phyloP scores from a whole-genome alignment of 495 filamentous ascomycete species.

The Aspergillus saccharolyticus region DNA sequence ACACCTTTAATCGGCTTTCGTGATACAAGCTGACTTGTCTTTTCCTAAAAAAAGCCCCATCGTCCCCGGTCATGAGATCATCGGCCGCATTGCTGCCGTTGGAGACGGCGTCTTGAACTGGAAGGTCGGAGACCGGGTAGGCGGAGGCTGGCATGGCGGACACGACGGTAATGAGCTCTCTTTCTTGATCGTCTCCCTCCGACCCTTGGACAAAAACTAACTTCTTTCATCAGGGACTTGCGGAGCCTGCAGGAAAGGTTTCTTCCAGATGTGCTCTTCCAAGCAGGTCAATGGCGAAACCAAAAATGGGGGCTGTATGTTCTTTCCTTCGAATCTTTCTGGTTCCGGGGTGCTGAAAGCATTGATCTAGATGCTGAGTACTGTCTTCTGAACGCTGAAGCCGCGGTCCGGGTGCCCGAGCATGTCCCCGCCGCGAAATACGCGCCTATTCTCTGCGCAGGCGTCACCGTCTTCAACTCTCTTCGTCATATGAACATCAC shows the following conservation, averaged over 20 bases:
- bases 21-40: not conserved
- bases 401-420: conserved; percentile 55
- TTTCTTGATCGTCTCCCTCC: not conserved
- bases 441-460: conserved; percentile 67
- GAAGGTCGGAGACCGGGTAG: conserved; percentile 46
- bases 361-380: conserved; percentile 53
- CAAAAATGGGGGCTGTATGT: conserved; percentile 45
- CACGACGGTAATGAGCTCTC: conserved; percentile 26
- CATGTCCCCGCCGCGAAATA: conserved; percentile 53
- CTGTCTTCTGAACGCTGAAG: conserved; percentile 55
- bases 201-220: not conserved
- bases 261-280: conserved; percentile 53
- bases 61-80: conserved; percentile 52
- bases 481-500: conserved; percentile 57
- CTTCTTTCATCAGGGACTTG: conserved; percentile 28
- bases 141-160: conserved; percentile 55
- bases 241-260: conserved; percentile 41
- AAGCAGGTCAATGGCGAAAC: conserved; percentile 48
- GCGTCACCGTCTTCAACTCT: conserved; percentile 67
- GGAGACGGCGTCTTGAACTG: conserved; percentile 39
- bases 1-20: not conserved
- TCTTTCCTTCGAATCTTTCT: not conserved
- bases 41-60: conserved; percentile 30
- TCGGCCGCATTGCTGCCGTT: conserved; percentile 48
- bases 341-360: not conserved